Base-by-base conservation (phyloP, 805 yeast species). In the Jamesozyma spencerorum region DNA sequence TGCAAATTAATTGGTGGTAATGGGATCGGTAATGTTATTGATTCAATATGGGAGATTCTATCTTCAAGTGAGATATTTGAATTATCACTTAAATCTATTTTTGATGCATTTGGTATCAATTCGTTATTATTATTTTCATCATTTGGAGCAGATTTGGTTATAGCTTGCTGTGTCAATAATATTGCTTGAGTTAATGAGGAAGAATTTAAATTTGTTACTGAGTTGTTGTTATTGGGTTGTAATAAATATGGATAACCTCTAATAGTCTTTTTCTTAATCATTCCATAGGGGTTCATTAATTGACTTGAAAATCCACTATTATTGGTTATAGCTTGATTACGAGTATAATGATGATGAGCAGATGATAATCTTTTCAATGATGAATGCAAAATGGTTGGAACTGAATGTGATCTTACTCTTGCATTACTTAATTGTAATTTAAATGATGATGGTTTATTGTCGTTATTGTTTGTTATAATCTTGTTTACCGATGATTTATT, bases 1-100 rank as follows among this genome's bases (percentile, higher is more conserved):
- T 80, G 87, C 37, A 85, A 64, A 62, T 83, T 84, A 36, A 85
- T 85, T 1, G 96, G 96, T 3, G 95, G 95, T 37, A 80, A 59
- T 5, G 77, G 72, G 3, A 80, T 70, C 42, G 64, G 64, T 12
- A 50, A 36, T 14, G 52, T 46, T 26, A 50, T 47, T 5, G 49
- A 22, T 39, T 44, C 45, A 33, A 54, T 46, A 42, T 46, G 46
- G 28, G 35, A 47, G 34, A 48, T 49, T 48, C 55, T 48, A 29
- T 57, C 62, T 34, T 52, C 47, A 28, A 55, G 24, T 14, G 60
- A 42, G 34, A 50, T 34, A 17, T 43, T 26, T n/a, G 34, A 15
- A 15, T 10, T 20, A n/a, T n/a, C 15, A 28, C 18, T 36, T 4
- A 7, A 19, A 20, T 19, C n/a, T 3, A 14, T 5, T 5, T 20